These are phyloP conservation scores for Microcyclospora pomicola DNA, from an alignment of 2,329 filamentous ascomycete genomes.

Conservation along the genomic window DNA sequence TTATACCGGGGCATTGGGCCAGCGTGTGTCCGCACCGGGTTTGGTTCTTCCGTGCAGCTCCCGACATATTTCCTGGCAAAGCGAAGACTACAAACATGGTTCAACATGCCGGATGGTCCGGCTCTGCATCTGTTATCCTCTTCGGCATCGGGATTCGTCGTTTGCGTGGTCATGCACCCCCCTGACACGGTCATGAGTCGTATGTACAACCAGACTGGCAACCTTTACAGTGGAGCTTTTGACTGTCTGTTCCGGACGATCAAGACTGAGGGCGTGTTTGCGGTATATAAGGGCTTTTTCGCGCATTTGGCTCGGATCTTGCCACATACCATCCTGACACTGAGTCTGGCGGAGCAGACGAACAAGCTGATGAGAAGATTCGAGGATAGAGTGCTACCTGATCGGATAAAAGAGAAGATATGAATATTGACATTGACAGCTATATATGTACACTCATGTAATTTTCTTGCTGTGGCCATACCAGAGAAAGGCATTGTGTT, in stretches of 20 bases:
- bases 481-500: too few relatives aligned
- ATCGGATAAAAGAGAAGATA: constrained; percentile 15
- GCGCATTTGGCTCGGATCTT: constrained; percentile 88
- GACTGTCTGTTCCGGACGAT: constrained; percentile 88
- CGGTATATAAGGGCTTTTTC: constrained; percentile 95
- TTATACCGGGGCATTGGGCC: constrained; percentile 83
- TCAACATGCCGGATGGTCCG: constrained; percentile 82
- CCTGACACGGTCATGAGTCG: constrained; percentile 98
- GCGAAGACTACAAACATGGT: constrained; percentile 63
- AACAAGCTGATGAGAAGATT: constrained; percentile 79
- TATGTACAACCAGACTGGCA: constrained; percentile 97
- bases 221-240: constrained; percentile 85
- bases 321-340: constrained; percentile 70
- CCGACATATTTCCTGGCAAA: constrained; percentile 99
- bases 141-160: constrained; percentile 81
- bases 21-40: constrained; percentile 91
- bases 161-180: constrained; percentile 96
- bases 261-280: constrained; percentile 76
- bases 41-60: constrained; percentile 88
- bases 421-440: constrained; percentile 1
- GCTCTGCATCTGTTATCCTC: constrained; percentile 81
- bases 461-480: too few relatives aligned
- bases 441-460: too few relatives aligned
- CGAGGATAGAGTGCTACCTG: constrained; percentile 43
- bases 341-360: constrained; percentile 90